phyloP scores from a whole-genome alignment of 169 alveolate genomes.

The Eimeria tenella region DNA sequence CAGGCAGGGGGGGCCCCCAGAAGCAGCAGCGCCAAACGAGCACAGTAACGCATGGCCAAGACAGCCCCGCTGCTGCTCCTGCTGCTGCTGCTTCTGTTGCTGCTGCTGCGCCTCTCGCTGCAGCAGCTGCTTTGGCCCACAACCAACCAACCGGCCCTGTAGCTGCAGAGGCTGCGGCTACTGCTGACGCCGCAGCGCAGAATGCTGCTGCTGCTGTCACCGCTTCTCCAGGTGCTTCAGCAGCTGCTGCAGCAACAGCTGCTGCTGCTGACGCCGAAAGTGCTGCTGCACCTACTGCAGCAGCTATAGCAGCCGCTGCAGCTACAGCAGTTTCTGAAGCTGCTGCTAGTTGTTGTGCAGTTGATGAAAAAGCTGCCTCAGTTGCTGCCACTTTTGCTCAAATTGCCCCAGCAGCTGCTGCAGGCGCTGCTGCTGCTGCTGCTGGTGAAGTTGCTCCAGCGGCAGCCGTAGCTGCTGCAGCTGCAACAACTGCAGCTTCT shows the following conservation, averaged over 20 bases:
- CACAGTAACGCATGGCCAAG: background rate
- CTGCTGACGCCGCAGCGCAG: background rate
- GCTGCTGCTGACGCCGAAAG: background rate
- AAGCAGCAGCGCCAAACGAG: background rate
- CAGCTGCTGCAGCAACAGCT: slow-evolving; percentile 46
- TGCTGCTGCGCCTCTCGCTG: too few species aligned
- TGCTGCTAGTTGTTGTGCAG: background rate
- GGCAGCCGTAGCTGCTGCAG: background rate
- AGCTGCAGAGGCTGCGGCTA: background rate
- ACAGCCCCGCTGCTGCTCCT: background rate
- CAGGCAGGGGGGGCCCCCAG: background rate
- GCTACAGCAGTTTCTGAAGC: background rate
- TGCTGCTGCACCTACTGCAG: background rate
- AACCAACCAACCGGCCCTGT: background rate
- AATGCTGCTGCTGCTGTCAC: background rate
- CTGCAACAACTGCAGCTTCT: slow-evolving; percentile 9
- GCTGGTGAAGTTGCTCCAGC: background rate
- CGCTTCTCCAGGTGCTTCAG: slow-evolving; percentile 23
- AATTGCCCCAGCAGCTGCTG: background rate
- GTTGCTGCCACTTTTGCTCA: background rate
- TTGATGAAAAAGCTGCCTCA: background rate
- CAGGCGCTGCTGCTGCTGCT: background rate
- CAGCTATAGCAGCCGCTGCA: background rate
- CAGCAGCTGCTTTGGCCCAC: background rate
- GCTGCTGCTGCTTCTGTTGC: background rate